Conservation (phyloP, 176 grass and related monocot genomes). For the Leersia perrieri region DNA sequence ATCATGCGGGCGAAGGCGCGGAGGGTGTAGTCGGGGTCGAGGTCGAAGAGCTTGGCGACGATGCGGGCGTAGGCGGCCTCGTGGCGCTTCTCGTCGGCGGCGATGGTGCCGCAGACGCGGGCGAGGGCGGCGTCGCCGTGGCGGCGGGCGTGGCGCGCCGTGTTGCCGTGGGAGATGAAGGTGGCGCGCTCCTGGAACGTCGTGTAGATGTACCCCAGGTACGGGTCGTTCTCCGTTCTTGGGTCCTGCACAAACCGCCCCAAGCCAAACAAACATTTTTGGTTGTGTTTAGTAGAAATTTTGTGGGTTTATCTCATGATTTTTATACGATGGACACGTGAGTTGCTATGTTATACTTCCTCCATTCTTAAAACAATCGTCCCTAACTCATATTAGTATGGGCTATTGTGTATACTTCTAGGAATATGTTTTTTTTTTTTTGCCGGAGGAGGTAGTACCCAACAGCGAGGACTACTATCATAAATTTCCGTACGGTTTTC, state of each 20-base stretch:
- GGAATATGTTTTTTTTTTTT: too few species aligned
- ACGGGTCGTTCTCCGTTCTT: conserved; percentile 30
- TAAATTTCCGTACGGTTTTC: too few species aligned
- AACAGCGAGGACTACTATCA: too few species aligned
- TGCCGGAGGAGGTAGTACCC: too few species aligned
- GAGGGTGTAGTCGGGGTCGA: conserved; percentile 37
- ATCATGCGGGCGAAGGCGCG: conserved; percentile 32
- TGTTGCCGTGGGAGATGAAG: conserved; percentile 48
- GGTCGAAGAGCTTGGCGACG: conserved; percentile 37
- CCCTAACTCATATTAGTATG: too few species aligned
- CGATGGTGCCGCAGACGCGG: conserved; percentile 31
- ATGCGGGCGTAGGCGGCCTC: conserved; percentile 36
- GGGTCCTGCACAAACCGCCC: conserved; percentile 28
- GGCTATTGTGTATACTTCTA: too few species aligned
- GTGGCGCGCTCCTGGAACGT: conserved; percentile 47
- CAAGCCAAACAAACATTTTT: not conserved
- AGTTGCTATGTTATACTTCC: too few species aligned
- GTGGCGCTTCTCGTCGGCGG: conserved; percentile 43
- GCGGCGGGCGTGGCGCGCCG: not conserved
- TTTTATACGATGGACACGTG: too few species aligned
- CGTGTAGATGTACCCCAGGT: conserved; percentile 43
- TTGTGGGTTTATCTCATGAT: too few species aligned
- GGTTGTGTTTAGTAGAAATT: too few species aligned
- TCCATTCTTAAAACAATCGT: too few species aligned
- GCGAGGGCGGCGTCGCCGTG: conserved; percentile 8